Evolutionary conservation across 176 grass and related monocot genomes (phyloP).

Genomic region (Cenchrus americanus): DNA sequence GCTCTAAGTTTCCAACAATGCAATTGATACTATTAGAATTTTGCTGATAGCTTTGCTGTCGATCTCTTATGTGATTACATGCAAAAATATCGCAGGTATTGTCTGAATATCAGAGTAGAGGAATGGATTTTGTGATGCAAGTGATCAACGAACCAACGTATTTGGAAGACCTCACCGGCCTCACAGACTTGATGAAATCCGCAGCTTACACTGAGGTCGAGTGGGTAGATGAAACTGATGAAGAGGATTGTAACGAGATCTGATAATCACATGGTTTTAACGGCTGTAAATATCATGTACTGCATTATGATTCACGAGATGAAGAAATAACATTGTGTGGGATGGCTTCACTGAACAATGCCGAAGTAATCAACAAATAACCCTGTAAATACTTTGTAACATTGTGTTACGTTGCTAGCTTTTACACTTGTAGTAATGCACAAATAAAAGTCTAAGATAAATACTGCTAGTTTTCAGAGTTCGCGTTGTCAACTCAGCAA

Average conservation of each 20-base stretch:
- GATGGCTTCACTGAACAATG: not conserved
- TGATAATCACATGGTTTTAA: constrained; percentile 26
- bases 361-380: not conserved
- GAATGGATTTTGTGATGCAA: constrained; percentile 84
- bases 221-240: constrained; percentile 69
- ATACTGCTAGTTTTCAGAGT: not conserved
- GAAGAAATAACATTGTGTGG: not conserved
- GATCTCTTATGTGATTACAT: not conserved
- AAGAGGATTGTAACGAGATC: constrained; percentile 40
- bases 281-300: constrained; percentile 26
- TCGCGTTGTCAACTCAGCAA: not conserved
- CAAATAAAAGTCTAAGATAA: not conserved
- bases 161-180: constrained; percentile 84
- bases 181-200: constrained; percentile 84
- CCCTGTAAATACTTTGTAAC: not conserved
- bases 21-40: not conserved
- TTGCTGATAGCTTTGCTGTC: not conserved
- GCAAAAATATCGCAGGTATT: constrained; percentile 63
- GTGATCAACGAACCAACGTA: constrained; percentile 94
- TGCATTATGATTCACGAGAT: not conserved
- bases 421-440: not conserved
- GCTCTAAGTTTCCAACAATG: not conserved
- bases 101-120: constrained; percentile 73
- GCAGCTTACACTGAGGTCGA: constrained; percentile 56
- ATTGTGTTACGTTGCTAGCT: not conserved